Conservation (phyloP, 106 monocot genomes). For the Allium fistulosum region DNA sequence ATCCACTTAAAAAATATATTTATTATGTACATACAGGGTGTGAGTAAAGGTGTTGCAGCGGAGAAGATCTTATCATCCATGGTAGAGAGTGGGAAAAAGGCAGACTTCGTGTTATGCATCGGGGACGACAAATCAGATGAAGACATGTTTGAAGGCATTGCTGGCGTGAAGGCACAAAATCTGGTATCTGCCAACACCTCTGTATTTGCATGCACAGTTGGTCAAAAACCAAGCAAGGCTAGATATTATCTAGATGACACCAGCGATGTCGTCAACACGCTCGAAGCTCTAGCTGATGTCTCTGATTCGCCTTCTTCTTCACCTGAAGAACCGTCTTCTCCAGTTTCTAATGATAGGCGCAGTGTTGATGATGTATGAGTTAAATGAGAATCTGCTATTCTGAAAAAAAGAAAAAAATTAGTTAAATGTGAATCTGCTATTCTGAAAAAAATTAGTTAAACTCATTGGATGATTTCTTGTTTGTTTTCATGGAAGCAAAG, state of each 20-base stretch:
- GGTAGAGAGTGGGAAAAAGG: constrained; percentile 14
- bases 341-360: background rate
- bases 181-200: constrained; percentile 19
- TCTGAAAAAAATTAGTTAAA: no score
- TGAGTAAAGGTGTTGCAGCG: constrained; percentile 31
- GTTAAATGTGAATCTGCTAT: no score
- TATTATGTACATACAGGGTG: constrained; percentile 18
- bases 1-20: background rate
- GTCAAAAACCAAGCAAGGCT: constrained; percentile 49
- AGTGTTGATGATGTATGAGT: no score
- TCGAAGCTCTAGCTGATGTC: constrained; percentile 28
- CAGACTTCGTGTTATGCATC: constrained; percentile 43
- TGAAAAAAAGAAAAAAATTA: no score
- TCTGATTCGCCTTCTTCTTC: constrained; percentile 12
- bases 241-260: constrained; percentile 46
- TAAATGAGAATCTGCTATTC: no score
- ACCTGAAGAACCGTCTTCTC: background rate
- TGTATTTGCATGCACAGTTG: constrained; percentile 45
- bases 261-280: constrained; percentile 29
- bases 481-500: no score
- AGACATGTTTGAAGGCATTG: constrained; percentile 50
- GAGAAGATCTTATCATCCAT: constrained; percentile 37
- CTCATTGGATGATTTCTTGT: no score
- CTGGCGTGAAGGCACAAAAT: constrained; percentile 9
- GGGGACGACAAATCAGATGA: constrained; percentile 53